Evolutionary conservation across 495 filamentous ascomycete genomes (phyloP).

Genomic region (Diplogelasinospora grovesii): DNA sequence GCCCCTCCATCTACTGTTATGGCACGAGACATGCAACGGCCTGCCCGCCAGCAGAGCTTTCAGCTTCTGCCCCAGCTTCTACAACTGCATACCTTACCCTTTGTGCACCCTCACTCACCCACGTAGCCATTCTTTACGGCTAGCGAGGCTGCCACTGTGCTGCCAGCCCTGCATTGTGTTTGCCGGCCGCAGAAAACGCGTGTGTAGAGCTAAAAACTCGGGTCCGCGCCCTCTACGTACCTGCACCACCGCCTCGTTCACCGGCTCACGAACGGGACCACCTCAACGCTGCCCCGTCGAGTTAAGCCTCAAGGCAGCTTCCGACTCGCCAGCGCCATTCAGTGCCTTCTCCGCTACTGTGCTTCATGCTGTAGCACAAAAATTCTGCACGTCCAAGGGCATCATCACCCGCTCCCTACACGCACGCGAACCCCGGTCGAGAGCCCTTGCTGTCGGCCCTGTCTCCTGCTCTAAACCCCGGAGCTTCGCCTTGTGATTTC

Average conservation of each 20-base stretch:
- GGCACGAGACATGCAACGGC: constrained; percentile 40
- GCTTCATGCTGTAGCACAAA: neutral
- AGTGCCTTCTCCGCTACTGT: neutral
- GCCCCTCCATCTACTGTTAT: constrained; percentile 35
- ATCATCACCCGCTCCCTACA: too few relatives aligned
- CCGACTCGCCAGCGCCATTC: neutral
- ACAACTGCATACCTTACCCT: constrained; percentile 12
- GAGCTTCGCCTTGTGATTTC: neutral
- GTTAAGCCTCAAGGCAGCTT: constrained; percentile 2
- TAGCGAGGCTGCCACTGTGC: neutral
- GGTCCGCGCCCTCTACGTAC: too few relatives aligned
- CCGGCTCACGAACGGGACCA: too few relatives aligned
- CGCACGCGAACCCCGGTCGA: too few relatives aligned
- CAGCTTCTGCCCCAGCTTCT: constrained; percentile 18
- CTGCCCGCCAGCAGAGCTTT: constrained; percentile 33
- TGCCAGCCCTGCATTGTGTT: neutral
- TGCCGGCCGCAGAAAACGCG: constrained; percentile 1
- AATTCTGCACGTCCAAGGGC: too few relatives aligned
- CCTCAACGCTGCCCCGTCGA: neutral
- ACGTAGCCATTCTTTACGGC: constrained; percentile 4
- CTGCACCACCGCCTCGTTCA: neutral
- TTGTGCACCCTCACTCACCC: constrained; percentile 16
- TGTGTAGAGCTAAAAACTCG: too few relatives aligned
- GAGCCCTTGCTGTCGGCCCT: too few relatives aligned
- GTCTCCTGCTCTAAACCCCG: too few relatives aligned